A percentile compares a stretch with the other conserved stretches of the same genome.
These are phyloP conservation scores for Cercospora janseana DNA, from an alignment of 2,329 filamentous ascomycete genomes.

Conservation along the genomic window DNA sequence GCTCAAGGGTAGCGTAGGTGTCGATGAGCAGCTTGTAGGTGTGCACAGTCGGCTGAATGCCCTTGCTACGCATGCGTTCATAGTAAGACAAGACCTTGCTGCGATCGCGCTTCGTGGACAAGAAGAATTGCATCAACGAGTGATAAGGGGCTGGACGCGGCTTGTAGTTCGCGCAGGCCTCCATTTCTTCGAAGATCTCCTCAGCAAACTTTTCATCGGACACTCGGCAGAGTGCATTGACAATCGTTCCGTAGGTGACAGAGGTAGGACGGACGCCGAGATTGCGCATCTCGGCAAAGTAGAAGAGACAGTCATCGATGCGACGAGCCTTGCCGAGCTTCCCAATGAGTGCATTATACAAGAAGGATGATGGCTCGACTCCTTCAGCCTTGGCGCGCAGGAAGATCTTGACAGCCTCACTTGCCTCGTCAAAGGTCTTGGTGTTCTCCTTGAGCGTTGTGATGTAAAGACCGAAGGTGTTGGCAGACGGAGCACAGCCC, in stretches of 20 bases:
- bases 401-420: conserved; percentile 96
- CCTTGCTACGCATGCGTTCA: conserved; percentile 83
- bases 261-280: conserved; percentile 92
- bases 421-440: conserved; percentile 96
- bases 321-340: conserved; percentile 97
- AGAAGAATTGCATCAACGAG: conserved; percentile 99
- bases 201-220: conserved; percentile 97
- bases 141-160: conserved; percentile 96
- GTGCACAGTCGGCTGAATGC: conserved; percentile 87
- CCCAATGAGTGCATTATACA: conserved; percentile 97
- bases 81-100: conserved; percentile 92
- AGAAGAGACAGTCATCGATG: conserved; percentile 96
- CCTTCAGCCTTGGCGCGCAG: conserved; percentile 88
- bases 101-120: conserved; percentile 95
- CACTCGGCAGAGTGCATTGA: conserved; percentile 94
- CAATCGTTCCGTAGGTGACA: conserved; percentile 96
- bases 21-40: conserved; percentile 98
- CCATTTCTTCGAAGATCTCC: conserved; percentile 98
- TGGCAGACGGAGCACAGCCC: conserved; percentile 87
- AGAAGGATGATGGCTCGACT: conserved; percentile 91
- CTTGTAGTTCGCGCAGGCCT: conserved; percentile 98
- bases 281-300: conserved; percentile 95
- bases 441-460: conserved; percentile 97
- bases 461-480: conserved; percentile 98
- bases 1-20: conserved; percentile 89